Evolutionary conservation across 768 basidiomycete genomes (phyloP).

Genomic region (Kwoniella heveanensis): DNA sequence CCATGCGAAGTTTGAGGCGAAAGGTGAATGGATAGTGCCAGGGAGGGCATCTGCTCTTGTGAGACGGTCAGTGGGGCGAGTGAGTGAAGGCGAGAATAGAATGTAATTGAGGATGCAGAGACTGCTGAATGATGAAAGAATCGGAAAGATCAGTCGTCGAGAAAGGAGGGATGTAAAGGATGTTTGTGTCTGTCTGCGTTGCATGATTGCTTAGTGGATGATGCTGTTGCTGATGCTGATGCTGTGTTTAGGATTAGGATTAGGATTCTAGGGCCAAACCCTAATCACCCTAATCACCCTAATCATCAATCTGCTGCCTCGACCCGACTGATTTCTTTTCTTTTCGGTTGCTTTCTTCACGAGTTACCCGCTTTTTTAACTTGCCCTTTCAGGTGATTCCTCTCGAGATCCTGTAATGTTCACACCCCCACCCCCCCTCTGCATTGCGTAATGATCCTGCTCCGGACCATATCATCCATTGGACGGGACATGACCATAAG

Average conservation of each 20-base stretch:
- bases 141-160: not conserved
- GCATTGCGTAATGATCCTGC: no score
- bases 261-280: not conserved
- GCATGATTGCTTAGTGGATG: no score
- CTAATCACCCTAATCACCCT: no score
- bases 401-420: no score
- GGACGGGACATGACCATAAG: no score
- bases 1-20: no score
- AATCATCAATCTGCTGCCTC: not conserved
- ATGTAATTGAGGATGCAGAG: no score
- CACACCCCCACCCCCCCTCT: no score
- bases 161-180: not conserved
- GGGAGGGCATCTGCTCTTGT: slow-evolving; percentile 18
- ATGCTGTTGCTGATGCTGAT: not conserved
- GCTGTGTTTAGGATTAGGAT: not conserved
- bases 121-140: not conserved
- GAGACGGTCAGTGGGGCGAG: not conserved
- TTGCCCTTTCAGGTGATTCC: not conserved
- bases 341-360: not conserved
- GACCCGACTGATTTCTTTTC: slow-evolving; percentile 23
- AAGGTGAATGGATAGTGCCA: no score
- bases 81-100: no score
- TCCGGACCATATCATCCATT: no score
- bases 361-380: not conserved
- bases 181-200: slow-evolving; percentile 4